phyloP scores from a whole-genome alignment of 2,329 filamentous ascomycete genomes.

The Myriosclerotinia scirpicola region DNA sequence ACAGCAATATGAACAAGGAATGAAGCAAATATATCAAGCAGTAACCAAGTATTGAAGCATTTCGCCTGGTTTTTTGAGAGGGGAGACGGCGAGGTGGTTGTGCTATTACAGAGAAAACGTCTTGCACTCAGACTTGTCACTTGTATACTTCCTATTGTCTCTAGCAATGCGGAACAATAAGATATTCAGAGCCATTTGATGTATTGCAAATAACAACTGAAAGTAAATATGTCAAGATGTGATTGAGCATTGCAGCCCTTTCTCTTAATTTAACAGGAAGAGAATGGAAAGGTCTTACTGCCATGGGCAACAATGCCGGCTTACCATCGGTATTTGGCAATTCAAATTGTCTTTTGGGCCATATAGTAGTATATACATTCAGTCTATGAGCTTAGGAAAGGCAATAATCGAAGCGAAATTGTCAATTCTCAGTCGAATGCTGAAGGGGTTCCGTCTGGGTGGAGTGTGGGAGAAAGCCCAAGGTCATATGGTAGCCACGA shows the following conservation, averaged over 20 bases:
- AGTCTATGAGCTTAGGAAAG: not conserved
- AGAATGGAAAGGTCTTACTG: not conserved
- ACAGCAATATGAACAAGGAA: accelerated
- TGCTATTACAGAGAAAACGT: not conserved
- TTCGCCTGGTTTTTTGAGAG: not conserved
- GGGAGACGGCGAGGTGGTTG: not conserved
- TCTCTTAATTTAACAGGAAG: too few relatives aligned
- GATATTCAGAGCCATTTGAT: not conserved
- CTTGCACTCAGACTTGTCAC: not conserved
- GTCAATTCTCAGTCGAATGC: not conserved
- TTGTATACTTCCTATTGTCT: not conserved
- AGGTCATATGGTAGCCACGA: too few relatives aligned
- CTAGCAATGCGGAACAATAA: not conserved
- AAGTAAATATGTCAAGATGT: not conserved
- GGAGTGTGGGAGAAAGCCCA: not conserved
- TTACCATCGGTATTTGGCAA: not conserved
- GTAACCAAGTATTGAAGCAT: not conserved
- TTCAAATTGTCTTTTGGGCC: not conserved
- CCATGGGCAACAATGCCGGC: not conserved
- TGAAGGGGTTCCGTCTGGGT: not conserved
- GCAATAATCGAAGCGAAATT: not conserved
- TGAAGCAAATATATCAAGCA: not conserved
- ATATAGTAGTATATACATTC: not conserved
- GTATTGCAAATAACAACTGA: not conserved
- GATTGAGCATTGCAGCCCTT: not conserved